Percentiles rank a stretch among this genome's conserved stretches.
phyloP scores from a whole-genome alignment of 1,284 basidiomycete genomes.

The Thelephora terrestris region DNA sequence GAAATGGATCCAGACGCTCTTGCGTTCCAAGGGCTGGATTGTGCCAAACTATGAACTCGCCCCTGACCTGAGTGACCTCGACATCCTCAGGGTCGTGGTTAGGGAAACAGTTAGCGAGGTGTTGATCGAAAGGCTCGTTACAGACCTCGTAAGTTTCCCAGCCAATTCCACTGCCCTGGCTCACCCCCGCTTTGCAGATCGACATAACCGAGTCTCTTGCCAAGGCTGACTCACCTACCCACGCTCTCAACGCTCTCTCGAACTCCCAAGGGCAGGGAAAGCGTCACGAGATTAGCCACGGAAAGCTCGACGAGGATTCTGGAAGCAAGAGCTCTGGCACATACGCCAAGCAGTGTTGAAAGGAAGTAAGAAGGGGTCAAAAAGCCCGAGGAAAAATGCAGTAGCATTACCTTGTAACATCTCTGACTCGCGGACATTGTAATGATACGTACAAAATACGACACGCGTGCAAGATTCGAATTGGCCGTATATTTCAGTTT shows the following conservation, averaged over 20 bases:
- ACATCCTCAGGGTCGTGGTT: conserved; percentile 84
- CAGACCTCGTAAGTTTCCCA: conserved; percentile 43
- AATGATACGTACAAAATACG: too few species aligned
- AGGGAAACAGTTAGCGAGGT: conserved; percentile 64
- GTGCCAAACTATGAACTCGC: conserved; percentile 83
- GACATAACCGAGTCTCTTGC: conserved; percentile 49
- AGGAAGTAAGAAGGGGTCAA: too few species aligned
- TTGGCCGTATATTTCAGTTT: too few species aligned
- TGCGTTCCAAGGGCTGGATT: conserved; percentile 77
- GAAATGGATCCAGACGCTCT: conserved; percentile 79
- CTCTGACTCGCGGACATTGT: too few species aligned
- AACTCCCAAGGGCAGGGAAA: conserved; percentile 16
- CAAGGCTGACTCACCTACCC: conserved; percentile 33
- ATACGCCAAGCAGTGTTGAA: conserved; percentile 55
- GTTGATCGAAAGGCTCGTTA: conserved; percentile 52
- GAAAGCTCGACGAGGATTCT: conserved; percentile 32
- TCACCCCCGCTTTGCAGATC: conserved; percentile 27
- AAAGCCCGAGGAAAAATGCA: too few species aligned
- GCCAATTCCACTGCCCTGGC: background rate
- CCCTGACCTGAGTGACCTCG: conserved; percentile 53
- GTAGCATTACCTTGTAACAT: too few species aligned
- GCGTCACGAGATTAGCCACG: conserved; percentile 28
- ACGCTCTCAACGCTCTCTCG: conserved; percentile 38
- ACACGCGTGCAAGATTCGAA: too few species aligned
- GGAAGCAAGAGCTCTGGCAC: conserved; percentile 45